Evolutionary conservation across 305 asterid genomes (phyloP), one percentile per base, ranked within the genome.

Genomic region (Petunia hybrid): DNA sequence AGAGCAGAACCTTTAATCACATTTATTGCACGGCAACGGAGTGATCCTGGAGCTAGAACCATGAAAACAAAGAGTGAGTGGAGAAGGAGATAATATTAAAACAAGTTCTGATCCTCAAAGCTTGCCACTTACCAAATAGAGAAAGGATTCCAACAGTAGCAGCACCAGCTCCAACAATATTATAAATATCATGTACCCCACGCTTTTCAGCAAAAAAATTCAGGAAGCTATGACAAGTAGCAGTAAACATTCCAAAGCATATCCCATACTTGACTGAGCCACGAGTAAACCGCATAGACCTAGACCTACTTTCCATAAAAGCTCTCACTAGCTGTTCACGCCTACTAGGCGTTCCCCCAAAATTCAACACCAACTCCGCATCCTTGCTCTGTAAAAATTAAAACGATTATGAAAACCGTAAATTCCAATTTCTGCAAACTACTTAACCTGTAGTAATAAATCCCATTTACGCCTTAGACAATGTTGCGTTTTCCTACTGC

Each of bases 321-420:
- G 92, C 98, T 83, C 98, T 85, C 97, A 93, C 92, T 48, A 95
- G 88, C 80, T 95, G 98, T 71, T 93, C 97, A 59, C 97, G 96
- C 87, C 93, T 95, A 79, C 92, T 96, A 39, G 95, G 86, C n/a
- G 95, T 92, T 88, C 97, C 91, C 53, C 97, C 97, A 81, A 94
- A 95, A 94, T 92, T 94, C 89, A 94, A 81, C 97, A 94, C 85
- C 38, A 91, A 95, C 87, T 94, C 98, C 66, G 97, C 97, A 80
- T 95, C 98, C 86, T 95, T 95, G 87, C 97, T 92, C 98, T 92
- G 88, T 67, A 82, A 80, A 82, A 22, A 78, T 46, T 79, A 68
- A 80, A 80, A 84, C 31, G 31, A 79, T 16, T 63, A 31, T 63
- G 42, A 14, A 38, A 22, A 65, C 4, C 59, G 6, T 60, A 51